Evolutionary conservation across 2,329 filamentous ascomycete species (phyloP).

Genomic region (Verticillium dahliae): DNA sequence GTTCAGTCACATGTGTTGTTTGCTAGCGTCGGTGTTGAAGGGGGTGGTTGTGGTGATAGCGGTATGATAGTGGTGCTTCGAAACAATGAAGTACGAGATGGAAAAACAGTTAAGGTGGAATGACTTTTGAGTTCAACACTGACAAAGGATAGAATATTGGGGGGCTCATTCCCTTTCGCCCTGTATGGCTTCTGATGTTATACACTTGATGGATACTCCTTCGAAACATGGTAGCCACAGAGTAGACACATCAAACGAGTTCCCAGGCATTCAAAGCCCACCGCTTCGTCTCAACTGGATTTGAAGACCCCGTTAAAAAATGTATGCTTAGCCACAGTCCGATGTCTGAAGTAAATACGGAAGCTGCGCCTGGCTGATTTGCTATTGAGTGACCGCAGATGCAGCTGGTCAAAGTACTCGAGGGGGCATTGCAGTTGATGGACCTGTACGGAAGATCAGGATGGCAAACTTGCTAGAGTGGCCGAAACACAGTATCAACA

Average conservation of each 20-base stretch:
- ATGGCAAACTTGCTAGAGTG: no score
- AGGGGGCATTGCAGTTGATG: no score
- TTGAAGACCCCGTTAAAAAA: no score
- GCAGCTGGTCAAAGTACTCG: no score
- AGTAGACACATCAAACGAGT: background rate
- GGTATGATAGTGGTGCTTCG: background rate
- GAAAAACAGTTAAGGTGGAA: background rate
- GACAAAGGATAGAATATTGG: slow-evolving; percentile 1
- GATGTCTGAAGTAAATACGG: no score
- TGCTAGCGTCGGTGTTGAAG: slow-evolving; percentile 4
- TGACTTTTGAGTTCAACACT: background rate
- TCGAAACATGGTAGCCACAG: background rate
- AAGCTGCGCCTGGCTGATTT: no score
- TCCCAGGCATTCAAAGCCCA: background rate
- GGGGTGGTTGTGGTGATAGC: background rate
- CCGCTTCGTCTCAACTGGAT: no score
- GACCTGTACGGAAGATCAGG: no score
- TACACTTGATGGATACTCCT: background rate
- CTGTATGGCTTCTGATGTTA: background rate
- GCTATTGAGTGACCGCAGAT: no score
- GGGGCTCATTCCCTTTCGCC: background rate
- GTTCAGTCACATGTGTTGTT: slow-evolving; percentile 7
- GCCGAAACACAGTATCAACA: no score
- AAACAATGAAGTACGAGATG: slow-evolving; percentile 17
- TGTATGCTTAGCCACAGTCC: no score